Evolutionary conservation across 345 rosid genomes (phyloP).

Genomic region (Eucalyptus leucophloia): DNA sequence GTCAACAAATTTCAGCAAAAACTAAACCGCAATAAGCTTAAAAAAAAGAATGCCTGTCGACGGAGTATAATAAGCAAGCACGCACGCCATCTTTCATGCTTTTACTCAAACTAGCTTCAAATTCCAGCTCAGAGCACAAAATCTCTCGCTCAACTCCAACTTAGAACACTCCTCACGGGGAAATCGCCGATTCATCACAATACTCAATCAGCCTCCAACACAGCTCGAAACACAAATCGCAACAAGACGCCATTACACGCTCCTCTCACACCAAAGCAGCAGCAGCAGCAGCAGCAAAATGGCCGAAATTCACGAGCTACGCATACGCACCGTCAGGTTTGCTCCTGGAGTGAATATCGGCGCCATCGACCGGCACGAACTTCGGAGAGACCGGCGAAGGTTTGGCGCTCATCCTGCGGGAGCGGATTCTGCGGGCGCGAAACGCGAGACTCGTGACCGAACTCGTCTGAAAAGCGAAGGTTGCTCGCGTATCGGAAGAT

Average conservation of each 20-base stretch:
- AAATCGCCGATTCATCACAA: not conserved
- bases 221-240: not conserved
- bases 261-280: not conserved
- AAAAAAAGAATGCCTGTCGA: not conserved
- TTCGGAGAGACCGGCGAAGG: slow-evolving; percentile 26
- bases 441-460: not conserved
- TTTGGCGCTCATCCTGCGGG: slow-evolving; percentile 30
- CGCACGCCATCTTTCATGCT: not conserved
- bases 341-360: slow-evolving; percentile 20
- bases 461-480: not conserved
- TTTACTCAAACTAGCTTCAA: not conserved
- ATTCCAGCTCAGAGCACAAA: not conserved
- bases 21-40: not conserved
- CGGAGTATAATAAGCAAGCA: not conserved
- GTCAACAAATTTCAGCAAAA: not conserved
- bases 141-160: not conserved
- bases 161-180: not conserved
- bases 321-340: slow-evolving; percentile 27
- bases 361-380: slow-evolving; percentile 40
- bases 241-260: not conserved
- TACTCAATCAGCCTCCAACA: not conserved
- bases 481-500: not conserved
- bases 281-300: not conserved
- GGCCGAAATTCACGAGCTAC: not conserved
- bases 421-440: not conserved